These are phyloP conservation scores for Neurospora intermedia DNA, from an alignment of 495 filamentous ascomycete genomes.

Conservation along the genomic window DNA sequence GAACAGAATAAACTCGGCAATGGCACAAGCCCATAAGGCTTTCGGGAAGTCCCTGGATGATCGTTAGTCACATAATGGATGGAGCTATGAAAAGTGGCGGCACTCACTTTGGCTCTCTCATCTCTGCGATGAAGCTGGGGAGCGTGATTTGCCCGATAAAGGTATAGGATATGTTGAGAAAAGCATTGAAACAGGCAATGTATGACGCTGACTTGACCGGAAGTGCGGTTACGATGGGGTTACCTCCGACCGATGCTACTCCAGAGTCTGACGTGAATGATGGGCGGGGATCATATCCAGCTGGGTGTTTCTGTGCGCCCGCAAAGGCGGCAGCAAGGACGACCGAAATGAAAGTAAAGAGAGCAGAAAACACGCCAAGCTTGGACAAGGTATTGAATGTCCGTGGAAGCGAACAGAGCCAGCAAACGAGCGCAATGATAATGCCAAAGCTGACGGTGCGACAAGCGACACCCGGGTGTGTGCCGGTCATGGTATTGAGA, in stretches of 20 bases:
- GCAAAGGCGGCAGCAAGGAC: constrained; percentile 70
- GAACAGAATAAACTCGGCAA: constrained; percentile 75
- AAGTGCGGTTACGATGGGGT: constrained; percentile 51
- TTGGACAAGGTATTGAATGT: constrained; percentile 71
- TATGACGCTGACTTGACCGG: constrained; percentile 65
- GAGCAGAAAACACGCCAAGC: constrained; percentile 61
- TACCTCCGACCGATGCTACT: constrained; percentile 33
- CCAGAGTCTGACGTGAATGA: constrained; percentile 25
- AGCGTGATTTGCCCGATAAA: constrained; percentile 91
- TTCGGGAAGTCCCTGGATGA: constrained; percentile 65
- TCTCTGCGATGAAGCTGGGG: constrained; percentile 85
- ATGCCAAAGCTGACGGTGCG: constrained; percentile 62
- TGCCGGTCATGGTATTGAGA: constrained; percentile 65
- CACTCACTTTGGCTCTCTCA: constrained; percentile 54
- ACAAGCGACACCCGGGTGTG: constrained; percentile 43
- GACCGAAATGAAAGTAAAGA: constrained; percentile 81
- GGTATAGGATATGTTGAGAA: constrained; percentile 84
- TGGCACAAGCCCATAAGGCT: constrained; percentile 76
- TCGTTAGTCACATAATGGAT: background rate
- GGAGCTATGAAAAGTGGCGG: background rate
- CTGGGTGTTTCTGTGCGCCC: constrained; percentile 58
- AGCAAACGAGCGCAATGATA: constrained; percentile 59
- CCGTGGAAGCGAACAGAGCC: constrained; percentile 64
- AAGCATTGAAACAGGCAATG: constrained; percentile 67
- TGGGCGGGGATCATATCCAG: constrained; percentile 41